Evolutionary conservation across 805 yeast species (phyloP), one percentile per base, ranked within the genome.

Genomic region (Metschnikowia noctiluminum): DNA sequence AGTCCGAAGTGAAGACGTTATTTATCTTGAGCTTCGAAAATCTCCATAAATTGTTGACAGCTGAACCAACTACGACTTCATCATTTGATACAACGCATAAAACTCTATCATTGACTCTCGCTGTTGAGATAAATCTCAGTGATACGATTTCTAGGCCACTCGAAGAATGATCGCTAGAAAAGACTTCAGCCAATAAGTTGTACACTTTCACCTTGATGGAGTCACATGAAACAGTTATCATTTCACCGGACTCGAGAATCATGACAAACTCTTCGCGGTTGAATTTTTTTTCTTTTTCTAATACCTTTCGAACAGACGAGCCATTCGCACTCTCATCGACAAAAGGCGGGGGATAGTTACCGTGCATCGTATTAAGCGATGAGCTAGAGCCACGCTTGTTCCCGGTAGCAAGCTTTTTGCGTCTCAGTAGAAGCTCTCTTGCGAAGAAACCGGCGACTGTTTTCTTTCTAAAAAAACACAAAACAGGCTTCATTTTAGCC

Each of bases 31-130:
- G 68, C n/a, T 68, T 67, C 54, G 84, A 66, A 28, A 80, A 73
- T 54, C 74, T 80, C 90, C 91, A 85, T 49, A 73, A 74, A 57
- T 84, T 83, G 55, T 83, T 84, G n/a, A 81, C 67, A 1, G 77
- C 82, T 0, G 87, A 80, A 1, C 84, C 83, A 4, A 87, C 81
- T 6, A 84, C 66, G 12, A 87, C 56, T 35, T 77, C 77, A 10
- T 79, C 81, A 42, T 72, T 72, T 11, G 65, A 66, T 3, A 78
- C 67, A 41, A 77, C 72, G 49, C 82, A 78, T 1, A 88, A 81
- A 30, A 88, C 66, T 52, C 91, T 71, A 61, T 87, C 94, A 58
- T 81, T 84, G 27, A 87, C 84, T 61, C 94, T 74, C 5, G 95
- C 89, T 0, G 95, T 84, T 2, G 76, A 62, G 10, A 89, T 62